Percentiles rank a stretch among this genome's conserved stretches.
Conservation (phyloP, 2,329 filamentous ascomycete genomes). For the Periconia digitata region DNA sequence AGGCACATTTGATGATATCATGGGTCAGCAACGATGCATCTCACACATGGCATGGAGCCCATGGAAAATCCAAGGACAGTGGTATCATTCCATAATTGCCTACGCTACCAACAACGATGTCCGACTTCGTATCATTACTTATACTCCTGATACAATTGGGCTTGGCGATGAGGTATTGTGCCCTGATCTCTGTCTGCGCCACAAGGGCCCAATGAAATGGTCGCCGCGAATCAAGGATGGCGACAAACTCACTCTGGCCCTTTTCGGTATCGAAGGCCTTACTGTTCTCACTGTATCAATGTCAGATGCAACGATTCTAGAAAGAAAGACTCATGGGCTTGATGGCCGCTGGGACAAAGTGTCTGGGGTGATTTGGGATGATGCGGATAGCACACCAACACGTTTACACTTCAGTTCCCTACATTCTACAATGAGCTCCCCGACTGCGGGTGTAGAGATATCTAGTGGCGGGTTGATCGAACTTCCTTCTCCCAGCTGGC, state of each 20-base stretch:
- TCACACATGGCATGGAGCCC: conserved; percentile 45
- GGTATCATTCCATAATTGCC: conserved; percentile 33
- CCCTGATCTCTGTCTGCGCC: conserved; percentile 20
- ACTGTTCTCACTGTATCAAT: conserved; percentile 27
- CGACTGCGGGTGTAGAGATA: conserved; percentile 32
- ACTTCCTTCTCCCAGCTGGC: conserved; percentile 39
- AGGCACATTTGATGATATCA: conserved; percentile 28
- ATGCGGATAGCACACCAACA: conserved; percentile 13
- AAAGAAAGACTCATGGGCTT: conserved; percentile 31
- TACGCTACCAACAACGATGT: conserved; percentile 41
- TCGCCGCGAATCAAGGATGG: conserved; percentile 17
- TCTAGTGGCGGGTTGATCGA: conserved; percentile 16
- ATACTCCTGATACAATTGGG: conserved; percentile 13
- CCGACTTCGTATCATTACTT: conserved; percentile 24
- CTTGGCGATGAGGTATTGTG: conserved; percentile 28
- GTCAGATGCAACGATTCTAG: conserved; percentile 23
- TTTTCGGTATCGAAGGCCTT: conserved; percentile 34
- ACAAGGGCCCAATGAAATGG: conserved; percentile 34
- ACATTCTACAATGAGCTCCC: conserved; percentile 35
- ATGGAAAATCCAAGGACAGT: conserved; percentile 27
- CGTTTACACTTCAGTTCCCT: conserved; percentile 43
- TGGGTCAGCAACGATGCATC: conserved; percentile 33
- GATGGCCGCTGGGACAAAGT: conserved; percentile 48
- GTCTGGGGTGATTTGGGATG: conserved; percentile 39
- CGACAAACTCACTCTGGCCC: conserved; percentile 25